Base-by-base conservation (phyloP, 2,329 filamentous ascomycete species). In the Neoascochyta sp. region DNA sequence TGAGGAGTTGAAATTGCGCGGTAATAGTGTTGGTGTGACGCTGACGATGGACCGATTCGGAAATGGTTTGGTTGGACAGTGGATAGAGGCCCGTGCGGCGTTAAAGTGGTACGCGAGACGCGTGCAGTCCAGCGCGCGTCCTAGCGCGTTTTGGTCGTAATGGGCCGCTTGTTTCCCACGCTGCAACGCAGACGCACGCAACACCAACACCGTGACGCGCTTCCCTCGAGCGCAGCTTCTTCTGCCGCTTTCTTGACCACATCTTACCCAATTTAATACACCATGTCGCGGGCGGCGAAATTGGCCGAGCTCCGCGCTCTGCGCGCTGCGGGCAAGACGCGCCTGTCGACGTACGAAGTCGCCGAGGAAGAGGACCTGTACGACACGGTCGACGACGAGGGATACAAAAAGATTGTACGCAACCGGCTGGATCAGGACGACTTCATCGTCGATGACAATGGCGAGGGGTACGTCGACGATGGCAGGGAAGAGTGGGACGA, bases 371-470 rank as follows among this genome's bases (percentile, higher is more conserved):
- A 82, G 45, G 80, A 86, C 48, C 71, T 98, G 24, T 98, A 96
- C 68, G 92, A 96, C 43, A 89, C 94, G 54, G 88, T 98, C 26
- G 89, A 96, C 57, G 92, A 98, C 54, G 90, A 92, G 54, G 85
- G 86, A 29, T 98, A 98, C 73, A 95, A 95, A 70, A 93, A 93
- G 62, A 83, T 96, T 46, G 88, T 98, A 9, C 79, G 92, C 22
- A 80, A 83, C 33, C 82, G 92, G 25, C 73, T 98, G 29, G 86
- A 96, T 57, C 75, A 94, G 54, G 92, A 98, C 52, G 92, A 98
- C 67, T 98, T 98, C 55, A 90, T 98, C 29, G 89, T 98, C 38
- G 92, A 96, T 69, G 92, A 98, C 68, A 94, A 95, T 68, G 90
- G 90, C 55, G 87, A 90, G 60, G 90, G 92, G 20, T 98, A 98